These are phyloP conservation scores for Cicer bijugum DNA, from an alignment of 306 rosid genomes.

Conservation along the genomic window DNA sequence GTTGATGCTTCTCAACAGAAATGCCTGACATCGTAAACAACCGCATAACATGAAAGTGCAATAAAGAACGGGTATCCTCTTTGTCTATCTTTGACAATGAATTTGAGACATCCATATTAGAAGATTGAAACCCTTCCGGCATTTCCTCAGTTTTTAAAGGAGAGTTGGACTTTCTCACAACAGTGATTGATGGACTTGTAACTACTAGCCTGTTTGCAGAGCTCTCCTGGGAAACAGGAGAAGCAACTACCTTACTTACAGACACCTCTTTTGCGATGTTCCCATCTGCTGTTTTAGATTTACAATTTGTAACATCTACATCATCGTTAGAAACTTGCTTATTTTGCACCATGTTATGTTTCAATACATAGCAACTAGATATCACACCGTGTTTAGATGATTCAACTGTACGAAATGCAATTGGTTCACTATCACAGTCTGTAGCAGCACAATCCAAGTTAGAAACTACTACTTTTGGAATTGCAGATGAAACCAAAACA, in stretches of 20 bases:
- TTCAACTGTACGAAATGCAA: conserved; percentile 73
- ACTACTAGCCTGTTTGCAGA: conserved; percentile 70
- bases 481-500: conserved; percentile 45
- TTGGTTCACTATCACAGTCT: conserved; percentile 52
- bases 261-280: conserved; percentile 56
- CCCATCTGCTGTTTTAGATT: conserved; percentile 48
- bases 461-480: conserved; percentile 53
- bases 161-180: conserved; percentile 57
- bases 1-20: conserved; percentile 73
- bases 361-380: conserved; percentile 72
- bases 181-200: conserved; percentile 56
- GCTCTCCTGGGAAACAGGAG: conserved; percentile 93
- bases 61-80: conserved; percentile 67
- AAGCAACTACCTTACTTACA: conserved; percentile 61
- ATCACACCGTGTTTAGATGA: conserved; percentile 75
- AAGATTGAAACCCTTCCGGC: conserved; percentile 47
- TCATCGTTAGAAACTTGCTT: conserved; percentile 42
- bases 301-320: conserved; percentile 53
- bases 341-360: conserved; percentile 54
- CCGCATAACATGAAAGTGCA: conserved; percentile 61
- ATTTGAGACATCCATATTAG: conserved; percentile 50
- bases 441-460: conserved; percentile 44
- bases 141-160: conserved; percentile 60
- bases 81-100: conserved; percentile 49
- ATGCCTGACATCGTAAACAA: conserved; percentile 82